Conservation (phyloP, 108 stramenopile species). For the Schizochytrium sp. region DNA sequence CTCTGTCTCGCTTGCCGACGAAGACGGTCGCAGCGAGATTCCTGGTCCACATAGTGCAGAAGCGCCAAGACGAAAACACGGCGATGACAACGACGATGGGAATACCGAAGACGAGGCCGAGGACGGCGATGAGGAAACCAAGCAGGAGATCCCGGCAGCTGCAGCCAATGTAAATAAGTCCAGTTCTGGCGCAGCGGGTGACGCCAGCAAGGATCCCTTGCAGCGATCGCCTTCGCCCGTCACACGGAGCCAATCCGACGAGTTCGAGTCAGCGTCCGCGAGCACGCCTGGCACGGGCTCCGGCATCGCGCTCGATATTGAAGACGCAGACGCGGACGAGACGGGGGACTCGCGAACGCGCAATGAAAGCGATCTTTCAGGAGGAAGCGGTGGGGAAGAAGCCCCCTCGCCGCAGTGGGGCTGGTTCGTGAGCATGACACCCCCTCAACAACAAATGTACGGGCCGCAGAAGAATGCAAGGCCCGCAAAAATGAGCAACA, state of each 20-base stretch:
- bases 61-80: no score
- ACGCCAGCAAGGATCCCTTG: not conserved
- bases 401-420: conserved; percentile 2
- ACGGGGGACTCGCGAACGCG: no score
- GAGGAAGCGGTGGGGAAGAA: not conserved
- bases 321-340: not conserved
- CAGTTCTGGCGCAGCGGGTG: not conserved
- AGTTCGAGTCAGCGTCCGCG: not conserved
- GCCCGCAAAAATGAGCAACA: no score
- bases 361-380: no score
- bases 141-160: no score
- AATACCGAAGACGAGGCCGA: no score
- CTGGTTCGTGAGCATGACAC: conserved; percentile 14
- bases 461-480: not conserved
- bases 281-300: not conserved
- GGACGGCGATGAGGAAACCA: no score
- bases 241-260: not conserved
- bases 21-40: no score
- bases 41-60: no score
- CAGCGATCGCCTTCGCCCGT: not conserved
- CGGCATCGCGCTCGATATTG: not conserved
- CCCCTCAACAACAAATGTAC: conserved; percentile 10
- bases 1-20: no score
- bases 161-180: no score
- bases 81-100: no score